Base-by-base conservation (phyloP, 495 filamentous ascomycete species). In the Penicillium subrubescens region DNA sequence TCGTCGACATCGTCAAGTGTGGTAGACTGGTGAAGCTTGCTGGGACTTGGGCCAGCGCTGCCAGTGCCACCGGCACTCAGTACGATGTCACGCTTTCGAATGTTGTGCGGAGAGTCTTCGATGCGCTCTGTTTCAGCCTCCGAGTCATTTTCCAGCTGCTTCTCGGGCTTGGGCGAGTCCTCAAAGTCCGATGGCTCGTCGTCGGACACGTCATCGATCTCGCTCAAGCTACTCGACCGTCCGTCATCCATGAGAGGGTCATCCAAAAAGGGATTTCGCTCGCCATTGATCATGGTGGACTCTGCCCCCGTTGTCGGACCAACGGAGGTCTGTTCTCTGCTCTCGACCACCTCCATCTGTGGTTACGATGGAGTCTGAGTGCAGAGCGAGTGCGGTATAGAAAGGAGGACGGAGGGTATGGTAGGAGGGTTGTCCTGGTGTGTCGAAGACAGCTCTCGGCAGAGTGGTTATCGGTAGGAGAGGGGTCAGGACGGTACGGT, bases 101-200 rank as follows among this genome's bases (percentile, higher is more conserved):
- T 78, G 65, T 94, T 92, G 61, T 90, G 87, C 23, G 95, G 96
- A n/a, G 94, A 94, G 71, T 91, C 88, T 67, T 96, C 94, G 68
- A 98, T 84, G 57, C 96, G 88, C 79, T 98, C 96, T 8, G 95
- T 99, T 80, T 97, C 95, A 31, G 96, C 95, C 77, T 99, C 95
- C n/a, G 95, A 96, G 78, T 98, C 94, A 67, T 90, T 90, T 61
- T 89, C 88, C 59, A 74, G 67, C 56, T 68, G 70, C 68, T 64
- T 77, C 60, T 78, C 75, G 53, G 64, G 73, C 63, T 81, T 81
- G 59, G 65, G 64, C 6, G 74, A 76, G 15, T 79, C 79, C 55
- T 83, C 84, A 60, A 85, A 83, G 65, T 88, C 85, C 35, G 84
- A 85, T 31, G 74, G 76, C 43, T 83, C 81, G 63, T 88, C 84